A percentile compares a stretch with the other conserved stretches of the same genome.
Evolutionary conservation across 164 flowering plant species (phyloP).

Genomic region (Akebia trifoliata): DNA sequence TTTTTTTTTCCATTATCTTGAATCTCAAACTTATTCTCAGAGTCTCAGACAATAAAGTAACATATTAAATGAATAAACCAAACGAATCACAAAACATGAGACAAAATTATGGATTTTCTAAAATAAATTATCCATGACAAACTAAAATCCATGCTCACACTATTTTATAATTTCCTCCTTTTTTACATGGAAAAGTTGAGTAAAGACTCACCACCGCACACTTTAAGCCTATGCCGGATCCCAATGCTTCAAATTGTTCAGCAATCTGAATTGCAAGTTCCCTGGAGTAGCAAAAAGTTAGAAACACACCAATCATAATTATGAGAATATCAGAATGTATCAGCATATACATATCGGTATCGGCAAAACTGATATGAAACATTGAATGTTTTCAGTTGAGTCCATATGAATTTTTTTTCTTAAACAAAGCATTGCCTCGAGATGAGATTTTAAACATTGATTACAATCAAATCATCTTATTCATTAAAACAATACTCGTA

Average conservation of each 20-base stretch:
- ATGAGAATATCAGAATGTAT: too few species aligned
- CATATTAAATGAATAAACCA: too few species aligned
- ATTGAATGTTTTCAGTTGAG: too few species aligned
- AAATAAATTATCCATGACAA: neutral
- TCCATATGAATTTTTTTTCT: too few species aligned
- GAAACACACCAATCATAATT: neutral
- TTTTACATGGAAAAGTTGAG: neutral
- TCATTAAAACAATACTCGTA: neutral
- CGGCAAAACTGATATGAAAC: too few species aligned
- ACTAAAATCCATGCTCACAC: neutral
- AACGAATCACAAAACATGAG: too few species aligned
- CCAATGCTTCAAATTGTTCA: slow-evolving; percentile 89
- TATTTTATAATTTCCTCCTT: neutral
- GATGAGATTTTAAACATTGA: too few species aligned
- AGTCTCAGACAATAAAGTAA: too few species aligned
- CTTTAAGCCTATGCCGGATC: slow-evolving; percentile 61
- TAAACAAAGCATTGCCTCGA: too few species aligned
- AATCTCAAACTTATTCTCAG: too few species aligned
- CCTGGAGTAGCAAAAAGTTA: slow-evolving; percentile 25
- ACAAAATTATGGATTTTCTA: neutral
- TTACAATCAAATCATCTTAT: neutral
- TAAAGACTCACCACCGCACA: slow-evolving; percentile 70
- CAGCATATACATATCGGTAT: too few species aligned
- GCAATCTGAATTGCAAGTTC: slow-evolving; percentile 95
- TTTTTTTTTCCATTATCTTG: too few species aligned